Evolutionary conservation across 306 rosid species (phyloP).

Genomic region (Sindora glabra): DNA sequence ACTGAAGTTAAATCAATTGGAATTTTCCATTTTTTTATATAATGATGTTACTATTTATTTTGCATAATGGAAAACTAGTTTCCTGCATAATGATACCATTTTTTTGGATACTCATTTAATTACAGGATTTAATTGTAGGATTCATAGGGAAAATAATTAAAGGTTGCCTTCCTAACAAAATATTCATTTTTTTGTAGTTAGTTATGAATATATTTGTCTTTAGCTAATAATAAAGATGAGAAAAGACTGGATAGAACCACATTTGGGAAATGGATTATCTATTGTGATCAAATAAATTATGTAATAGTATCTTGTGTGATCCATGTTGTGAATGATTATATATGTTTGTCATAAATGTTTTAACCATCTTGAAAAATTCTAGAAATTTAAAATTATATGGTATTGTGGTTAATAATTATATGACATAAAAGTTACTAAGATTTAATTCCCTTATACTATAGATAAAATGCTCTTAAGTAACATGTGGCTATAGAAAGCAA

Average conservation of each 20-base stretch:
- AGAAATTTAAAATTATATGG: neutral
- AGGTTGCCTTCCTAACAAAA: neutral
- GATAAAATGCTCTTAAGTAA: constrained; percentile 62
- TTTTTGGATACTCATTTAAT: too few species aligned
- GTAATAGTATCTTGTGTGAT: neutral
- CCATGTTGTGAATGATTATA: neutral
- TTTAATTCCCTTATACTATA: constrained; percentile 76
- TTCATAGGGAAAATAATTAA: constrained; percentile 29
- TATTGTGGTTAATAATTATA: neutral
- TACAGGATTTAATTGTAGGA: too few species aligned
- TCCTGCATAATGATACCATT: too few species aligned
- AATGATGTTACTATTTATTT: too few species aligned
- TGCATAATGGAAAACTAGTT: too few species aligned
- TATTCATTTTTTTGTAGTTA: too few species aligned
- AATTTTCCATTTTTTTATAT: too few species aligned
- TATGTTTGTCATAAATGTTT: neutral
- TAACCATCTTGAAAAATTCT: neutral
- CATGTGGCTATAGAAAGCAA: constrained; percentile 88
- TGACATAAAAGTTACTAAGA: constrained; percentile 57
- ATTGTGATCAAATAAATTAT: neutral
- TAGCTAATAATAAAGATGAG: neutral
- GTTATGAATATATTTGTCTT: neutral
- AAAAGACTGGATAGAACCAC: too few species aligned
- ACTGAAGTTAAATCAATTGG: too few species aligned
- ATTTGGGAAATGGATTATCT: neutral